A percentile compares a stretch with the other conserved stretches of the same genome.
Evolutionary conservation across 2,329 filamentous ascomycete species (phyloP).

Genomic region (Botryotinia calthae): DNA sequence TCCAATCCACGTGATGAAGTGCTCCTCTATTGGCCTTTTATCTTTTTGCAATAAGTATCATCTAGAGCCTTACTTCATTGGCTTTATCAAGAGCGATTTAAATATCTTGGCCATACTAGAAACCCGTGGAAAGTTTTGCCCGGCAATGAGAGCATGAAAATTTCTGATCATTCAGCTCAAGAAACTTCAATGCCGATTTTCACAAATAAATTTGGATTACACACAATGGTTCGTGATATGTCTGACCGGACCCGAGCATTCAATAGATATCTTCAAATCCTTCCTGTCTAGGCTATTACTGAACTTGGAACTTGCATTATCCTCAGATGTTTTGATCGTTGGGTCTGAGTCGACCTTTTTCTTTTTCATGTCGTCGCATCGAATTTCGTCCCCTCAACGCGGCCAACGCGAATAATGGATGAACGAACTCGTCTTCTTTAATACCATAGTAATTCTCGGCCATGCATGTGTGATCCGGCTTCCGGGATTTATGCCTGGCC

Average conservation of each 20-base stretch:
- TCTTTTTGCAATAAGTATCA: not conserved
- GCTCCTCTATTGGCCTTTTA: not conserved
- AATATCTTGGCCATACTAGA: not conserved
- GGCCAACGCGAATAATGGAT: not conserved
- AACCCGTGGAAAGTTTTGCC: not conserved
- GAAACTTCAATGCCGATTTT: not conserved
- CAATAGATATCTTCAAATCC: not conserved
- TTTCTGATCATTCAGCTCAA: not conserved
- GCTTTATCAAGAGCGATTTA: too few relatives aligned
- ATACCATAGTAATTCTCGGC: not conserved
- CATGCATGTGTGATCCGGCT: conserved; percentile 5
- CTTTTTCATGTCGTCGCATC: not conserved
- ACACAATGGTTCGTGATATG: not conserved
- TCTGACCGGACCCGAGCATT: not conserved
- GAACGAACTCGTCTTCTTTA: not conserved
- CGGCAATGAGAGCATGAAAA: not conserved
- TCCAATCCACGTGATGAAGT: not conserved
- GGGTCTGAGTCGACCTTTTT: not conserved
- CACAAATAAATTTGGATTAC: not conserved
- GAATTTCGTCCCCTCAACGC: not conserved
- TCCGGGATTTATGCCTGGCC: not conserved
- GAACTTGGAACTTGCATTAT: not conserved
- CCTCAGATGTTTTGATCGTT: not conserved
- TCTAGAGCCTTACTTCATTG: not conserved
- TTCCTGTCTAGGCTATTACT: not conserved